Evolutionary conservation across 2,329 filamentous ascomycete genomes (phyloP), one percentile per base, ranked within the genome.

Genomic region (Aspergillus pseudonomiae): DNA sequence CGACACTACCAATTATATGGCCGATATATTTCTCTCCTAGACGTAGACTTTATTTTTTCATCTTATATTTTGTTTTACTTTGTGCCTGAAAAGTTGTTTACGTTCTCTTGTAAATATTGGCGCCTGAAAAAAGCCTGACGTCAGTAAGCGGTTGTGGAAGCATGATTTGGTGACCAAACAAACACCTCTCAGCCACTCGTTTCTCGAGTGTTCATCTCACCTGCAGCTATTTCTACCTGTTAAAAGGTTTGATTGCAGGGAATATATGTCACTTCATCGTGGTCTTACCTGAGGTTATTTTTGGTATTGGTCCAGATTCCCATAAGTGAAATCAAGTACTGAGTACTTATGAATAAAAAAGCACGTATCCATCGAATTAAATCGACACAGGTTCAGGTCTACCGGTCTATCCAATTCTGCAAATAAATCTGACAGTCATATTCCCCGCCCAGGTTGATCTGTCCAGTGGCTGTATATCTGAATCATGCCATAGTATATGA

Each of bases 111-210:
- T 11, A 10, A 19, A 28, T 28, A 50, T 30, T 52, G 19, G 21
- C 26, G 48, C 48, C 48, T 24, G 48, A 32, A n/a, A 24, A 55
- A 10, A 14, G 26, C 48, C 54, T 70, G 66, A 66, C 62, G 66
- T 66, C 65, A 70, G 65, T 19, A 9, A 39, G 67, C 66, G 66
- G 59, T 61, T 69, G 57, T 58, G 61, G 64, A 52, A 60, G 66
- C 62, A 59, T 28, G 28, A 48, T 48, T 48, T 48, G 45, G 24
- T 19, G 26, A 28, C 36, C 36, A 19, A 46, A 58, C 34, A 16
- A 45, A 58, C 21, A 21, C 21, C 41, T 46, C 36, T 46, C 54
- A 41, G 21, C 54, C 59, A 63, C 11, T 32, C 61, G 30, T 32
- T 39, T n/a, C 19, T 30, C 34, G 16, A 48, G 21, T 32, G 34